Evolutionary conservation across 2,329 filamentous ascomycete species (phyloP).

Genomic region (Leptographium lundbergii): DNA sequence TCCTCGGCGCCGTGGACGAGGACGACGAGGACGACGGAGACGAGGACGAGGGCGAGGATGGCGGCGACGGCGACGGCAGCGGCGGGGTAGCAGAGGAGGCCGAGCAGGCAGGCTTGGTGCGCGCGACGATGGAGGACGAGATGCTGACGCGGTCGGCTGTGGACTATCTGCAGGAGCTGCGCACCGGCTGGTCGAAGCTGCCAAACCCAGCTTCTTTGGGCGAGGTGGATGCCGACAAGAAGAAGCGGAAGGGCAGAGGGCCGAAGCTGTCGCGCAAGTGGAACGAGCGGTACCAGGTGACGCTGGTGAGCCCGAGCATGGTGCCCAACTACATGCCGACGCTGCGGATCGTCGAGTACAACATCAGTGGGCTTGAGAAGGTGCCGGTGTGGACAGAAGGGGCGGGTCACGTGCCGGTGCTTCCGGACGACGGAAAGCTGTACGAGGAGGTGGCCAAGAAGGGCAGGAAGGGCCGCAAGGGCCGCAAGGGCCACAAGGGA

Average conservation of each 20-base stretch:
- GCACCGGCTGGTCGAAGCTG: slow-evolving; percentile 64
- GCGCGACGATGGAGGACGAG: slow-evolving; percentile 33
- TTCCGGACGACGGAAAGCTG: slow-evolving; percentile 14
- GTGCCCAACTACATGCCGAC: slow-evolving; percentile 90
- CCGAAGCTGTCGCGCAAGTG: slow-evolving; percentile 35
- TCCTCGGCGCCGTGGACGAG: slow-evolving; percentile 17
- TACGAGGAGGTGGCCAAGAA: slow-evolving; percentile 12
- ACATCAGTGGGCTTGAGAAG: slow-evolving; percentile 64
- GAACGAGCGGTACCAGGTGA: slow-evolving; percentile 74
- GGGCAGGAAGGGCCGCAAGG: slow-evolving; percentile 3
- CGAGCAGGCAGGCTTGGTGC: slow-evolving; percentile 10
- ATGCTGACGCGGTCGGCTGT: slow-evolving; percentile 54
- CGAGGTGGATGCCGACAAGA: slow-evolving; percentile 9
- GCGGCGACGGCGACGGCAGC: not conserved
- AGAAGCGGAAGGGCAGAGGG: slow-evolving; percentile 15
- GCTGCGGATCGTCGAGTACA: slow-evolving; percentile 86
- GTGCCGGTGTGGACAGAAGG: slow-evolving; percentile 31
- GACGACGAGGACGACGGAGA: slow-evolving; percentile 29
- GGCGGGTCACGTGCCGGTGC: slow-evolving; percentile 8
- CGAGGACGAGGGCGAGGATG: not conserved
- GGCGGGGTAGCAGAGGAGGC: not conserved
- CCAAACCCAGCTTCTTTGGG: slow-evolving; percentile 32
- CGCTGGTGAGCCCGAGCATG: slow-evolving; percentile 72
- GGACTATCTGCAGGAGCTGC: slow-evolving; percentile 68
- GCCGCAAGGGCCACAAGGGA: not conserved